These are phyloP conservation scores for Biscogniauxia sp. DNA, from an alignment of 2,329 filamentous ascomycete species.

Conservation along the genomic window DNA sequence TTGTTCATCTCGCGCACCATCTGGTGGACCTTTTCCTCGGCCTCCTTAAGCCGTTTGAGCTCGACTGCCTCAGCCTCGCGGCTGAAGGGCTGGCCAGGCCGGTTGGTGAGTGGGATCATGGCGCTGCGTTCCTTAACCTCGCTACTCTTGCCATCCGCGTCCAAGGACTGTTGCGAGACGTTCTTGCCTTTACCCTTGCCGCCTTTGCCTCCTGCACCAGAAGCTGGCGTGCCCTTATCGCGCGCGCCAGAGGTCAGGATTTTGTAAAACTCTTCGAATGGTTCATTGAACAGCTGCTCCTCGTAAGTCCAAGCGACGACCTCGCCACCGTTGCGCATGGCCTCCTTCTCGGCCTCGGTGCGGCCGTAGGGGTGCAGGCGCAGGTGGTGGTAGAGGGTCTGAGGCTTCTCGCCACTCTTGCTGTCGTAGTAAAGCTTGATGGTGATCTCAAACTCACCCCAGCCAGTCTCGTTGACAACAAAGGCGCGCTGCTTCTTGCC, in stretches of 20 bases:
- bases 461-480: constrained; percentile 86
- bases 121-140: constrained; percentile 62
- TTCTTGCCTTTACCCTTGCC: constrained; percentile 57
- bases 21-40: constrained; percentile 60
- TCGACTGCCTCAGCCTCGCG: constrained; percentile 66
- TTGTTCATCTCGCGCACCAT: constrained; percentile 58
- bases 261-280: constrained; percentile 88
- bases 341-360: constrained; percentile 69
- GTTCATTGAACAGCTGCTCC: constrained; percentile 96
- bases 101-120: constrained; percentile 67
- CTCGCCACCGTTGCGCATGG: constrained; percentile 58
- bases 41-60: constrained; percentile 60
- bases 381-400: constrained; percentile 91
- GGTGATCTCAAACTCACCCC: constrained; percentile 97
- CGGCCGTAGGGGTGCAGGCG: constrained; percentile 88
- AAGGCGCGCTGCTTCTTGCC: constrained; percentile 59
- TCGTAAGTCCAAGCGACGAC: constrained; percentile 84
- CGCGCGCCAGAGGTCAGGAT: constrained; percentile 73
- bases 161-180: constrained; percentile 6
- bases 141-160: constrained; percentile 27
- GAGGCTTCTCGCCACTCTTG: constrained; percentile 86
- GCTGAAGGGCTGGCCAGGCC: constrained; percentile 70
- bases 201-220: constrained; percentile 34
- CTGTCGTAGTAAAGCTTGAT: constrained; percentile 92
- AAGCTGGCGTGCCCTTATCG: constrained; percentile 41